These are phyloP conservation scores for Penicillium longicatenatum DNA, from an alignment of 495 filamentous ascomycete genomes.

Conservation along the genomic window DNA sequence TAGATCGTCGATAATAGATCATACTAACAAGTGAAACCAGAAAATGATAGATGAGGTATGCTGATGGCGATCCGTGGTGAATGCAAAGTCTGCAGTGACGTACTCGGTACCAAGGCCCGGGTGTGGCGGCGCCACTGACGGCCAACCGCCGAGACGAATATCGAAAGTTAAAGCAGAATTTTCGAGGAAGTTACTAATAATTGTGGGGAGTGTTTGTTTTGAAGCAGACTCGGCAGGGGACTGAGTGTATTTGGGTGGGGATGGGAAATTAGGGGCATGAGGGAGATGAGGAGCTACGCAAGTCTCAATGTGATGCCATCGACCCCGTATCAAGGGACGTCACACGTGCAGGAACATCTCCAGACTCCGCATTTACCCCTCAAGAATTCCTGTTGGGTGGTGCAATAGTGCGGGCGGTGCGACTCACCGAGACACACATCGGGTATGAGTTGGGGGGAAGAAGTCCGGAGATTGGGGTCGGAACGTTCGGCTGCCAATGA, in stretches of 20 bases:
- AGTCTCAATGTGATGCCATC: too few relatives aligned
- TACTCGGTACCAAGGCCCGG: slow-evolving; percentile 11
- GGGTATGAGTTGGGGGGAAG: slow-evolving; percentile 15
- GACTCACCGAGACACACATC: slow-evolving; percentile 26
- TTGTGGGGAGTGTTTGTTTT: not conserved
- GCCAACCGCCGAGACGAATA: not conserved
- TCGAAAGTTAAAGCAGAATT: not conserved
- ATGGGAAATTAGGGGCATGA: not conserved
- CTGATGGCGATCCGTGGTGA: not conserved
- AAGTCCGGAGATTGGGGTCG: slow-evolving; percentile 29
- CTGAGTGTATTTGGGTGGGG: not conserved
- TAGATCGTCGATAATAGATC: not conserved
- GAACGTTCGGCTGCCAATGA: slow-evolving; percentile 15
- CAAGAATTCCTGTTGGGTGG: slow-evolving; percentile 4
- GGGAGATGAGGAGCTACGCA: not conserved
- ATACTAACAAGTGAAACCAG: not conserved
- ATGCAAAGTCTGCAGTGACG: slow-evolving; percentile 27
- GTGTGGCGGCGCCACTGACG: slow-evolving; percentile 27
- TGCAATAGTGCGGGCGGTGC: slow-evolving; percentile 6
- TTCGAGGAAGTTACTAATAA: not conserved
- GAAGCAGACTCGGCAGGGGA: not conserved
- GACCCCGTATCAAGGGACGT: not conserved
- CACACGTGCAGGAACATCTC: slow-evolving; percentile 4
- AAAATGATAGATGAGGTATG: not conserved
- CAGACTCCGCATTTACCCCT: slow-evolving; percentile 29